Conservation (phyloP, 345 rosid species). For the Hirschfeldia incana region DNA sequence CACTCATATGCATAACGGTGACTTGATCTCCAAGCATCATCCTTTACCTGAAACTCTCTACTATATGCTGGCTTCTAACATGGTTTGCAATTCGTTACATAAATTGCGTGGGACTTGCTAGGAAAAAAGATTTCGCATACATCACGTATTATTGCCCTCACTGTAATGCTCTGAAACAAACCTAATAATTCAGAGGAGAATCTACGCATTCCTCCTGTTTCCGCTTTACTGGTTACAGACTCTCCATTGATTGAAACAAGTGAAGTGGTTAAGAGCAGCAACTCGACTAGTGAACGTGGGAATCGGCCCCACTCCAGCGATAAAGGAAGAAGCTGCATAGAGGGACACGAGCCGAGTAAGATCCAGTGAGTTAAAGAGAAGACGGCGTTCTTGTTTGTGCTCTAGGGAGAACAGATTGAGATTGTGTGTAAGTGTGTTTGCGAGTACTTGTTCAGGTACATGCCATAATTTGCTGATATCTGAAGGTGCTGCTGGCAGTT, state of each 20-base stretch:
- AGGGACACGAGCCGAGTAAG: not conserved
- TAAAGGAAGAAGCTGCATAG: slow-evolving; percentile 14
- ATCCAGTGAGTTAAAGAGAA: not conserved
- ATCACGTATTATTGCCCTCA: slow-evolving; percentile 89
- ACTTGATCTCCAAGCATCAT: no score
- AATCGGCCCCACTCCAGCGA: slow-evolving; percentile 26
- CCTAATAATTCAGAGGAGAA: slow-evolving; percentile 51
- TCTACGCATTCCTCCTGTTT: slow-evolving; percentile 33
- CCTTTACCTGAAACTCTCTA: no score
- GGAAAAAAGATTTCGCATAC: slow-evolving; percentile 84
- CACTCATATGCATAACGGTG: no score
- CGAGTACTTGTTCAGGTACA: no score
- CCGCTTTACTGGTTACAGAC: slow-evolving; percentile 36
- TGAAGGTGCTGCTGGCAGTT: no score
- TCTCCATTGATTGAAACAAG: slow-evolving; percentile 34
- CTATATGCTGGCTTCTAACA: not conserved
- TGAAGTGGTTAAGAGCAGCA: slow-evolving; percentile 38
- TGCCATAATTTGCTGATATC: no score
- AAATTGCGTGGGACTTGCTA: slow-evolving; percentile 62
- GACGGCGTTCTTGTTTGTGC: not conserved
- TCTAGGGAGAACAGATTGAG: not conserved
- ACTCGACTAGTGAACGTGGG: slow-evolving; percentile 27
- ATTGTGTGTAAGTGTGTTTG: no score
- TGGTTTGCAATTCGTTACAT: no score
- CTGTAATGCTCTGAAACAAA: slow-evolving; percentile 69